These are phyloP conservation scores for Neofusicoccum kwambonambiense DNA, from an alignment of 2,329 filamentous ascomycete genomes.

Conservation along the genomic window DNA sequence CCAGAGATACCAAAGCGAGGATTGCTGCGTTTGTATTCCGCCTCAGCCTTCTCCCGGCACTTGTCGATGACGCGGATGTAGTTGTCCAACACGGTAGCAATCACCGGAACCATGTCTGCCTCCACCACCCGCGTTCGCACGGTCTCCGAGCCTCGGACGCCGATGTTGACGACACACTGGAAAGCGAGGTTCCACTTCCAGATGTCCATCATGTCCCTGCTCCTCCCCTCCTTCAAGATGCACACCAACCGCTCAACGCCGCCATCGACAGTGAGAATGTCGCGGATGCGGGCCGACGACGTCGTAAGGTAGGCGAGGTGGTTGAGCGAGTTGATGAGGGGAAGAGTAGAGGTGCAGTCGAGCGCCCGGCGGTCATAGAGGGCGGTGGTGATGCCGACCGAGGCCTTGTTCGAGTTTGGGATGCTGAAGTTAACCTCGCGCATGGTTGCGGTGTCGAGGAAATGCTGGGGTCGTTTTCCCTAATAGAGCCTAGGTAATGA, in stretches of 20 bases:
- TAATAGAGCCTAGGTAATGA: conserved; percentile 1
- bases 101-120: conserved; percentile 98
- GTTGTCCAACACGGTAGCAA: conserved; percentile 96
- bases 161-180: conserved; percentile 98
- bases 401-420: conserved; percentile 98
- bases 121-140: conserved; percentile 95
- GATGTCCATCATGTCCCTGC: conserved; percentile 99
- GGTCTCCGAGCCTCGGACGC: conserved; percentile 89
- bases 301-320: conserved; percentile 98
- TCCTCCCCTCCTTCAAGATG: conserved; percentile 95
- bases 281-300: conserved; percentile 92
- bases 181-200: conserved; percentile 99
- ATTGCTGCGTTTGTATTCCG: conserved; percentile 66
- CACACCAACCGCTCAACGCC: conserved; percentile 94
- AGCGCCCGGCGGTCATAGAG: conserved; percentile 96
- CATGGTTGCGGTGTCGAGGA: conserved; percentile 62
- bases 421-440: conserved; percentile 99
- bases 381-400: conserved; percentile 96
- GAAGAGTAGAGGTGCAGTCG: conserved; percentile 96
- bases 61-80: conserved; percentile 97
- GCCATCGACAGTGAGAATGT: conserved; percentile 97
- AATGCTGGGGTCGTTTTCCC: neutral
- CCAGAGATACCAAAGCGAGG: conserved; percentile 38
- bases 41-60: conserved; percentile 80
- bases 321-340: conserved; percentile 97